phyloP scores from a whole-genome alignment of 2,329 filamentous ascomycete genomes.

The Raffaelea arxii region DNA sequence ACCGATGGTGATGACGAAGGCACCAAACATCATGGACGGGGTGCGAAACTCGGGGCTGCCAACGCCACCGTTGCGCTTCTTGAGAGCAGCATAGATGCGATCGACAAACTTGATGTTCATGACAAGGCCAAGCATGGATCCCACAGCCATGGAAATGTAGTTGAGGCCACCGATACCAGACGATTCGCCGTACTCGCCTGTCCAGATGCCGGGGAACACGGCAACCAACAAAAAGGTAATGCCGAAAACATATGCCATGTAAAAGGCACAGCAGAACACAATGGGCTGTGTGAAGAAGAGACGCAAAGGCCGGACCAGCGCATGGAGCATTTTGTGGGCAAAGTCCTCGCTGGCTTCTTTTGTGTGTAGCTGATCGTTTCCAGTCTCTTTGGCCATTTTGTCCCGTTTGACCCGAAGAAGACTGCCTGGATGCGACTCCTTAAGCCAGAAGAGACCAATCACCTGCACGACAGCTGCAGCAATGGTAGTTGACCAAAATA shows the following conservation, averaged over 20 bases:
- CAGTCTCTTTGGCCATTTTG: constrained; percentile 47
- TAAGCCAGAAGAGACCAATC: constrained; percentile 46
- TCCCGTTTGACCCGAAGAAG: constrained; percentile 26
- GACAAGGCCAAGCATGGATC: constrained; percentile 33
- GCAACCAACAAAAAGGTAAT: constrained; percentile 40
- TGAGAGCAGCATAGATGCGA: constrained; percentile 31
- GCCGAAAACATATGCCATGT: constrained; percentile 34
- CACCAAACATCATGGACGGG: constrained; percentile 30
- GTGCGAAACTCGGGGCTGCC: constrained; percentile 33
- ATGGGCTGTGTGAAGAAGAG: constrained; percentile 43
- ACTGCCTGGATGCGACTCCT: constrained; percentile 23
- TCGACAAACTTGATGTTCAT: constrained; percentile 37
- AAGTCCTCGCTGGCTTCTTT: constrained; percentile 36
- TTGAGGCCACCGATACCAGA: constrained; percentile 25
- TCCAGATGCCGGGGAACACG: constrained; percentile 39
- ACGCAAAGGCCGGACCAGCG: constrained; percentile 37
- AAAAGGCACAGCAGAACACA: constrained; percentile 38
- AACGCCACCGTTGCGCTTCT: constrained; percentile 24
- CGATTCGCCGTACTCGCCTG: constrained; percentile 21
- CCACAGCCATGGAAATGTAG: constrained; percentile 26
- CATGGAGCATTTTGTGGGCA: constrained; percentile 20
- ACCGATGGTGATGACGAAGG: constrained; percentile 30
- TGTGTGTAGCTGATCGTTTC: constrained; percentile 36
- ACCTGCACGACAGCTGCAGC: constrained; percentile 43
- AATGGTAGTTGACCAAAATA: constrained; percentile 56